phyloP scores from a whole-genome alignment of 1,284 basidiomycete species.

The Rhodotorula sp. region DNA sequence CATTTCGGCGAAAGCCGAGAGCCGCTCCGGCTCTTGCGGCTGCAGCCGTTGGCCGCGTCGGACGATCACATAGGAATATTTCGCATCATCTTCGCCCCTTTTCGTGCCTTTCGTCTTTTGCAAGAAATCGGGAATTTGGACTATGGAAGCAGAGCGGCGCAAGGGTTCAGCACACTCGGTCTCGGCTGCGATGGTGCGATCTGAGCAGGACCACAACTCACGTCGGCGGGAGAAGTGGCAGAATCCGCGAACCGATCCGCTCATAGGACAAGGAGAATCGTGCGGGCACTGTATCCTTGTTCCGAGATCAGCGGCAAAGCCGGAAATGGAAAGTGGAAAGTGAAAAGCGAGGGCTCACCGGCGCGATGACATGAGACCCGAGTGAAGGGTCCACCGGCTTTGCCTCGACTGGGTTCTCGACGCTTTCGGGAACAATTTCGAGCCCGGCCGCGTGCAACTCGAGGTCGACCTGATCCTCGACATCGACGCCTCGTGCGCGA shows the following conservation, averaged over 20 bases:
- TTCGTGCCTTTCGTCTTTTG: slow-evolving; percentile 81
- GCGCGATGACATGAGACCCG: slow-evolving; percentile 77
- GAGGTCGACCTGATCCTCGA: slow-evolving; percentile 30
- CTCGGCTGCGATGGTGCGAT: background rate
- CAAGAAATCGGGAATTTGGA: slow-evolving; percentile 80
- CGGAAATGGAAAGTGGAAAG: no score
- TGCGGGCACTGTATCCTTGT: slow-evolving; percentile 72
- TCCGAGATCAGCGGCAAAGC: background rate
- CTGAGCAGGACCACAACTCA: background rate
- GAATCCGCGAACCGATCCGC: slow-evolving; percentile 53
- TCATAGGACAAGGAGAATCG: slow-evolving; percentile 74
- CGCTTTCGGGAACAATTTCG: slow-evolving; percentile 15
- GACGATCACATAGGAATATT: slow-evolving; percentile 88
- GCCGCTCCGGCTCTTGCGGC: background rate
- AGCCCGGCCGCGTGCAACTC: slow-evolving; percentile 21
- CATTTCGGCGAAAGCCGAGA: slow-evolving; percentile 1
- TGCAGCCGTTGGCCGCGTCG: slow-evolving; percentile 68
- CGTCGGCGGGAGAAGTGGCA: slow-evolving; percentile 81
- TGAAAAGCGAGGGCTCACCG: slow-evolving; percentile 56
- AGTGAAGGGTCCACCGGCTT: slow-evolving; percentile 22
- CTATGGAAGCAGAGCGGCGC: slow-evolving; percentile 28
- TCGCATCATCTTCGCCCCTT: slow-evolving; percentile 76
- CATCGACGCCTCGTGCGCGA: background rate
- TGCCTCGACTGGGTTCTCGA: slow-evolving; percentile 4
- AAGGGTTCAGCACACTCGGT: no score